Base-by-base conservation (phyloP, 768 basidiomycete genomes). In the Auriscalpium microsporum region DNA sequence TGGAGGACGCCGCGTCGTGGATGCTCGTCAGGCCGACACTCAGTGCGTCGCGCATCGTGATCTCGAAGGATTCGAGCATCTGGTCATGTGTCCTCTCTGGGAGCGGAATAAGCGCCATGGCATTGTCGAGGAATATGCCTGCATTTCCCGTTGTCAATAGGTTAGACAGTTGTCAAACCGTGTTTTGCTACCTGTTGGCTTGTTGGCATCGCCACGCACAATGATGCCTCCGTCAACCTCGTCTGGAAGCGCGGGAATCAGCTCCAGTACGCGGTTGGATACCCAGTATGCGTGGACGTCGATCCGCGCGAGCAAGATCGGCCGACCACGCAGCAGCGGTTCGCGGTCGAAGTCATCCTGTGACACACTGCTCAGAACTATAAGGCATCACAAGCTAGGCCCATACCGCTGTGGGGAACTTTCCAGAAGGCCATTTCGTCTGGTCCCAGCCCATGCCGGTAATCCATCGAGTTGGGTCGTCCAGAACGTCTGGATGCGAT, bases 361-460 rank as follows among this genome's bases (percentile, higher is more conserved):
- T 4, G 17, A 45, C 28, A 48, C 23, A 19, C 37, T 8, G 13
- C 56, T 10, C 7, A 51, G 42, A 9, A 50, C 42, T 8, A 49
- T 10, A 10, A 13, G 33, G 1, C 9, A 36, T 19, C 8, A 0
- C 17, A 23, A 33, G 38, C 11, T n/a, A 21, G 21, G 33, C 58
- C 2, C 8, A 28, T 62, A 90, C 91, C 1, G 88, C 84, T 35
- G 78, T 82, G 2, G 92, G 92, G 59, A 91, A 94, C 21, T 48
- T 37, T 44, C 58, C 57, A 10, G 58, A 56, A 8, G 75, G 59
- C 88, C 88, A 91, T 55, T 78, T 76, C 1, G 87, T 95, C 69
- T 98, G 93, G 64, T 98, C 90, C 94, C 94, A 98, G 5, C 94
- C 94, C 73, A 87, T 80, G 10, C 92, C 94, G 61, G 84, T 74